These are phyloP conservation scores for Phytophthora pseudosyringae DNA, from an alignment of 352 stramenopile species.

Conservation along the genomic window DNA sequence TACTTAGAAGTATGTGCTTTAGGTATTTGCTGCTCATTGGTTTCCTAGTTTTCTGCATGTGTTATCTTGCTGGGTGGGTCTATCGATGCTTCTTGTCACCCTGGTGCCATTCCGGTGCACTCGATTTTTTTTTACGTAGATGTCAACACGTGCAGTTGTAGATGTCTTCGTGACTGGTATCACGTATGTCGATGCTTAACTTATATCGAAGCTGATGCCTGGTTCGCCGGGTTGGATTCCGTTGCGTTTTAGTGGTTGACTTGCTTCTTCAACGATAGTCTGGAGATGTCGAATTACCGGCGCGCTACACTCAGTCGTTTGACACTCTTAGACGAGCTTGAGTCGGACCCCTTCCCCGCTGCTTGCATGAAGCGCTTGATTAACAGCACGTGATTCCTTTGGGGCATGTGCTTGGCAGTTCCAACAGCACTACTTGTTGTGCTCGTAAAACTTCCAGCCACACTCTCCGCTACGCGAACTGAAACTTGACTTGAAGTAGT, in stretches of 20 bases:
- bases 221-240: neutral
- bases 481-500: slow-evolving; percentile 31
- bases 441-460: slow-evolving; percentile 31
- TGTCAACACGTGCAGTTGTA: no score
- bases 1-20: no score
- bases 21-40: no score
- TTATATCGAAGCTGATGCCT: neutral
- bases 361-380: slow-evolving; percentile 62
- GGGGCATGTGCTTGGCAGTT: slow-evolving; percentile 66
- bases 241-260: neutral
- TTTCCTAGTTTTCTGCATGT: no score
- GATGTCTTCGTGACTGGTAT: no score
- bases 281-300: slow-evolving; percentile 18
- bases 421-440: slow-evolving; percentile 37
- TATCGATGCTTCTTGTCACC: no score
- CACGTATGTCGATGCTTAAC: no score
- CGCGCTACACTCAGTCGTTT: slow-evolving; percentile 21
- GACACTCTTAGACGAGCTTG: slow-evolving; percentile 13
- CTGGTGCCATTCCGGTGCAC: no score
- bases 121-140: no score
- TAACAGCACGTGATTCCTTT: slow-evolving; percentile 57
- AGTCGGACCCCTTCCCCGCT: slow-evolving; percentile 30
- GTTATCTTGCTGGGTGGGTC: no score
- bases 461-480: slow-evolving; percentile 40
- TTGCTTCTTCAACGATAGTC: neutral